Evolutionary conservation across 2,329 filamentous ascomycete species (phyloP).

Genomic region (Basipetospora chlamydospora): DNA sequence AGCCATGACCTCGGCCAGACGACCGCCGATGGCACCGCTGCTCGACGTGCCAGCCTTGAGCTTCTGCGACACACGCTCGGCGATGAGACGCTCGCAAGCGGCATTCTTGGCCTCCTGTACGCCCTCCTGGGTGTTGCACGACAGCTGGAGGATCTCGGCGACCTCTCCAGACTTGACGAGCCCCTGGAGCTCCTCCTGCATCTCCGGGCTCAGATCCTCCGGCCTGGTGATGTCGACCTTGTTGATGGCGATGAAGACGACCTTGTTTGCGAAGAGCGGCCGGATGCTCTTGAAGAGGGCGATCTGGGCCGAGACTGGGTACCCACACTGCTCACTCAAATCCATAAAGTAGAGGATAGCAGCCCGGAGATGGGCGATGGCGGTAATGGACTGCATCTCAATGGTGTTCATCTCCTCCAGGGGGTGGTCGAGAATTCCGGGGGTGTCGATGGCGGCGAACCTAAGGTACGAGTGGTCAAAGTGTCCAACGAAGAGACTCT

Average conservation of each 20-base stretch:
- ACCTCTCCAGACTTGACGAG: constrained; percentile 80
- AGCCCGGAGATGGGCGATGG: constrained; percentile 89
- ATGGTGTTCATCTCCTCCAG: constrained; percentile 99
- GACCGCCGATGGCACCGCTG: constrained; percentile 60
- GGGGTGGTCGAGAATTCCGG: constrained; percentile 94
- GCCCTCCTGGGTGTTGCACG: constrained; percentile 88
- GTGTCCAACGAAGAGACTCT: constrained; percentile 74
- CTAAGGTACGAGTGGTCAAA: constrained; percentile 47
- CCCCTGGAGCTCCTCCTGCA: constrained; percentile 61
- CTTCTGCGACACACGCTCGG: constrained; percentile 88
- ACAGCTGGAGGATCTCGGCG: constrained; percentile 71
- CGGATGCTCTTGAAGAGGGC: constrained; percentile 93
- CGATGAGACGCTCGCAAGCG: constrained; percentile 83
- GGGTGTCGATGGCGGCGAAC: constrained; percentile 78
- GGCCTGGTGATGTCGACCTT: constrained; percentile 89
- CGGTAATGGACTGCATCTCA: constrained; percentile 86
- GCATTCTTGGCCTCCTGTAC: constrained; percentile 92
- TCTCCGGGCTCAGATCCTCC: constrained; percentile 70
- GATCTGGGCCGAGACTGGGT: constrained; percentile 69
- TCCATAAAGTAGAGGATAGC: constrained; percentile 98
- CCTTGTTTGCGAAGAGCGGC: constrained; percentile 91
- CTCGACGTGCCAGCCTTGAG: constrained; percentile 77
- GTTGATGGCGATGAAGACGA: constrained; percentile 94
- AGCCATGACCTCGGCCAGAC: constrained; percentile 79
- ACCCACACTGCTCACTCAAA: constrained; percentile 90